These are phyloP conservation scores for Exophiala sp. DNA, from an alignment of 2,329 filamentous ascomycete genomes.

Conservation along the genomic window DNA sequence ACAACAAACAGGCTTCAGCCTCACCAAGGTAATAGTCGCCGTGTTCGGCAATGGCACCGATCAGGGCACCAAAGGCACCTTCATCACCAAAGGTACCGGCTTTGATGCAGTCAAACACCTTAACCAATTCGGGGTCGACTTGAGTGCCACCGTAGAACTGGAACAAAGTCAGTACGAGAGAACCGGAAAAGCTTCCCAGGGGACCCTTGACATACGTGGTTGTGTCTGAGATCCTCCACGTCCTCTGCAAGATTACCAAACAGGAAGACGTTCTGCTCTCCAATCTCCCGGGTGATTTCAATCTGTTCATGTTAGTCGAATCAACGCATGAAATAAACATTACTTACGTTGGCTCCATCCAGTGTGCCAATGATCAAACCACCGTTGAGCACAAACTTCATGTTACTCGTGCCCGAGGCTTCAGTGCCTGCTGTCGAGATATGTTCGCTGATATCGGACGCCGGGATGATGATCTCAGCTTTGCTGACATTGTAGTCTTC, in stretches of 20 bases:
- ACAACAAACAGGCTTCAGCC: not conserved
- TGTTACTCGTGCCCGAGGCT: slow-evolving; percentile 84
- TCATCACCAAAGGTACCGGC: slow-evolving; percentile 73
- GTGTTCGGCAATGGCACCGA: slow-evolving; percentile 80
- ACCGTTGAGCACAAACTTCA: slow-evolving; percentile 98
- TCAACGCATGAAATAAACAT: not conserved
- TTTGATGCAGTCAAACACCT: slow-evolving; percentile 80
- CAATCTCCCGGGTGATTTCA: slow-evolving; percentile 94
- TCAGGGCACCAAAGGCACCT: slow-evolving; percentile 71
- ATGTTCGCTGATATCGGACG: slow-evolving; percentile 94
- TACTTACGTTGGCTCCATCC: slow-evolving; percentile 71
- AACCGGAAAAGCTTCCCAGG: not conserved
- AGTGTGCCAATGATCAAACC: slow-evolving; percentile 97
- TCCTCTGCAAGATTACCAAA: slow-evolving; percentile 95
- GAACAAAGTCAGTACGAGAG: not conserved
- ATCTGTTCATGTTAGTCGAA: slow-evolving; percentile 51
- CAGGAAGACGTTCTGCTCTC: slow-evolving; percentile 96
- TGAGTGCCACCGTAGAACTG: slow-evolving; percentile 68
- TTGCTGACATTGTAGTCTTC: slow-evolving; percentile 99
- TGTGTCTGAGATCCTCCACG: slow-evolving; percentile 89
- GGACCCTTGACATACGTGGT: slow-evolving; percentile 47
- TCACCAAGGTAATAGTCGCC: slow-evolving; percentile 81
- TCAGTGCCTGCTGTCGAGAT: slow-evolving; percentile 98
- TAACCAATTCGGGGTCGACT: slow-evolving; percentile 67
- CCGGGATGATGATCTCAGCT: slow-evolving; percentile 91